phyloP scores from a whole-genome alignment of 108 stramenopile species.

The Cylindrotheca fusiformis region DNA sequence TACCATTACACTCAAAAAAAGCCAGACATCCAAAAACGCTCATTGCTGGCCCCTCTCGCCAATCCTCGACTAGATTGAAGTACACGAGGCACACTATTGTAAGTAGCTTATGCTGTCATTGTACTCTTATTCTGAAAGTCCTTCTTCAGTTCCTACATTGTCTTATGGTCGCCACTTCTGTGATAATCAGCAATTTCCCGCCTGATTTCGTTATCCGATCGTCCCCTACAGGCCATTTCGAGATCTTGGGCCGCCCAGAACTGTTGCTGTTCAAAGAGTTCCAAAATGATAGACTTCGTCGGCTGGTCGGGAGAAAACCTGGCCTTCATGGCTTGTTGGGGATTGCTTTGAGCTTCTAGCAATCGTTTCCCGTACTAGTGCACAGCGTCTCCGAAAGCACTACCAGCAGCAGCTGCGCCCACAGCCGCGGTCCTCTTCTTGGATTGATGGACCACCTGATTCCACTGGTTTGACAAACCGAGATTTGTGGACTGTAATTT shows the following conservation, averaged over 20 bases:
- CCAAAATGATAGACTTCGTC: conserved; percentile 65
- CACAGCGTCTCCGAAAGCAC: conserved; percentile 76
- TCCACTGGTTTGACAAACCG: conserved; percentile 83
- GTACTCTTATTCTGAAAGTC: conserved; percentile 40
- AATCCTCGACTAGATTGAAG: too few relatives aligned
- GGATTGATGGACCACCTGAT: conserved; percentile 41
- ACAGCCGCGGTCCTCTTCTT: conserved; percentile 18
- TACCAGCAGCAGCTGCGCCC: background rate
- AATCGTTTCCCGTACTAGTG: conserved; percentile 66
- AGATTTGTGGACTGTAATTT: conserved; percentile 63
- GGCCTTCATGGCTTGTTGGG: conserved; percentile 23
- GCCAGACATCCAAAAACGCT: too few relatives aligned
- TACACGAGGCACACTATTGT: too few relatives aligned
- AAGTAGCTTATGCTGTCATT: too few relatives aligned
- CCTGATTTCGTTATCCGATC: conserved; percentile 71
- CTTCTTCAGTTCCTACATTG: conserved; percentile 48
- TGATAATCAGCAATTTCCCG: conserved; percentile 79
- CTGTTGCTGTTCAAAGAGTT: conserved; percentile 69
- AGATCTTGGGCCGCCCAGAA: conserved; percentile 81
- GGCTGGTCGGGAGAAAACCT: conserved; percentile 52
- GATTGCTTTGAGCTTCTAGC: conserved; percentile 37
- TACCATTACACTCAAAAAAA: too few relatives aligned
- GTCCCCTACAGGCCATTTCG: conserved; percentile 41
- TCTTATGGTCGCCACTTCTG: conserved; percentile 79
- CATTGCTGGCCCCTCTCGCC: too few relatives aligned